These are phyloP conservation scores for Jacaranda copaia DNA, from an alignment of 257 asterid species.

Conservation along the genomic window DNA sequence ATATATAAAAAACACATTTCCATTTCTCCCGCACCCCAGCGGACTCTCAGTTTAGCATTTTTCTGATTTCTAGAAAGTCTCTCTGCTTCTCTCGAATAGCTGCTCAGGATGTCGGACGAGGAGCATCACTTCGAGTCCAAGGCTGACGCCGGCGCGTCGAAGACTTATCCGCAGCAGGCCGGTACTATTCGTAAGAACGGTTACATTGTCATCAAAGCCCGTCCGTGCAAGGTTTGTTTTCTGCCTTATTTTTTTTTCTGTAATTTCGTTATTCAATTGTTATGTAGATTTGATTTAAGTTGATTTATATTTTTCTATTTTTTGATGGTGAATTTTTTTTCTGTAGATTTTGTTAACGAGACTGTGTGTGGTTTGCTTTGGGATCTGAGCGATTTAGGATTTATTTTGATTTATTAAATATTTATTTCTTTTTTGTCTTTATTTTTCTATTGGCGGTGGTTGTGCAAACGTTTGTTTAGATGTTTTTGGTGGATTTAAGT, in stretches of 20 bases:
- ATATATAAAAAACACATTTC: constrained; percentile 12
- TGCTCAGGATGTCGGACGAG: constrained; percentile 67
- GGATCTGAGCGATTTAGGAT: constrained; percentile 3
- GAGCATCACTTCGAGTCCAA: constrained; percentile 71
- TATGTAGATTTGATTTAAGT: not conserved
- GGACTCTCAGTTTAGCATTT: not conserved
- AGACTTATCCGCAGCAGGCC: constrained; percentile 74
- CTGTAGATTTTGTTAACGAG: not conserved
- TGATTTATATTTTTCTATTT: not conserved
- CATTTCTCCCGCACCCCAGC: not conserved
- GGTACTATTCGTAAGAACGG: constrained; percentile 75
- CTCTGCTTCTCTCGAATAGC: constrained; percentile 26
- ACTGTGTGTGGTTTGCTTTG: constrained; percentile 12
- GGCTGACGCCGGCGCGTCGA: constrained; percentile 81
- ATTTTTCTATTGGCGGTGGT: not conserved
- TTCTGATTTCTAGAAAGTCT: not conserved
- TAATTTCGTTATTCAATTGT: too few relatives aligned
- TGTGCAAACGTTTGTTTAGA: not conserved
- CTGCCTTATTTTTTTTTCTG: not conserved
- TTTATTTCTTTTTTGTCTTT: not conserved
- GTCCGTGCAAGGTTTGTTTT: constrained; percentile 66
- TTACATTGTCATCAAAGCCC: constrained; percentile 63
- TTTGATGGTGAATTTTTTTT: not conserved
- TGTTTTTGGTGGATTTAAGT: constrained; percentile 4
- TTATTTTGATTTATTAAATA: not conserved